Evolutionary conservation across 805 yeast species (phyloP), one percentile per base, ranked within the genome.

Genomic region (Lachancea dasiensis): DNA sequence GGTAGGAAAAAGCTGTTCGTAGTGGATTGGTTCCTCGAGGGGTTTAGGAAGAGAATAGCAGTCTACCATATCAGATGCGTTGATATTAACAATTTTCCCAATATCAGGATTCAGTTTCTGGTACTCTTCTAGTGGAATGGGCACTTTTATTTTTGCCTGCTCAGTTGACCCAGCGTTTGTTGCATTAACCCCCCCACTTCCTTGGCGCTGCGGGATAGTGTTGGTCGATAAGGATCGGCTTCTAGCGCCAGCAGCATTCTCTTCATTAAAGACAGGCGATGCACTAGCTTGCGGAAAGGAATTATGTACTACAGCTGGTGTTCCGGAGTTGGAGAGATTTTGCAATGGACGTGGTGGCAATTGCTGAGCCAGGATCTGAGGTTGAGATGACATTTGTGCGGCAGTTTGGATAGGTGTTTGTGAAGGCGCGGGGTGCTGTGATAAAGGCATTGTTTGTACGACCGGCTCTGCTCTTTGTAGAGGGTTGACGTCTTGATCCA

Each of bases 11-110:
- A 60, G 38, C 6, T 45, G 34, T 16, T 44, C 39, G 36, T 54
- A 56, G 6, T 44, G 47, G 5, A 54, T 39, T 11, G 40, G 39
- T 3, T 34, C 34, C 7, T 37, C 36, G 2, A 37, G 27, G 2
- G 45, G 8, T 18, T 43, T 43, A 3, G 62, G 61, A 10, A 53
- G 26, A 8, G 55, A 43, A 31, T 44, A 60, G 4, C 59, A 52
- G 27, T 60, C 64, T 3, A 58, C 63, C 51, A 58, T 27, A 16
- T 48, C 47, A 2, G 61, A 55, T 26, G 54, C 48, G 2, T 42
- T 41, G 3, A 53, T 46, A 19, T 57, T 51, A 9, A 56, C 38
- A 17, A 56, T 44, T 27, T 47, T 50, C 11, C 45, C 47, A 3
- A 49, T 45, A 3, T 47, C 54, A 16, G 50, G 46, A 32, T 55